phyloP scores from a whole-genome alignment of 2,329 filamentous ascomycete species.

The Rutstroemia sp. region DNA sequence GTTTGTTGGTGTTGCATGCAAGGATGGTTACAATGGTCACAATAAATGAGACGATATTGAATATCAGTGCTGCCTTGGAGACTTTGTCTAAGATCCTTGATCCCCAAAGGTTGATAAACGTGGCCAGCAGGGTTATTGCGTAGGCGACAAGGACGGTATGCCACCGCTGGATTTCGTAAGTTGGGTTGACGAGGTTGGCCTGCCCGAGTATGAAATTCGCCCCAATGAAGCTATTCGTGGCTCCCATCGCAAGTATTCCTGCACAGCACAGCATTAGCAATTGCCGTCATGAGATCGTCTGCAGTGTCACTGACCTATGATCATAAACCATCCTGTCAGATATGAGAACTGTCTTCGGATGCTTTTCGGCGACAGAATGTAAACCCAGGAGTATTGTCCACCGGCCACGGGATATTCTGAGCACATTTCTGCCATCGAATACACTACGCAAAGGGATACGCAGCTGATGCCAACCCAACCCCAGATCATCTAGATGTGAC shows the following conservation, averaged over 20 bases:
- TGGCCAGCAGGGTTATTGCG: constrained; percentile 37
- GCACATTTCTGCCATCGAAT: constrained; percentile 53
- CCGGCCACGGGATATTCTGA: constrained; percentile 48
- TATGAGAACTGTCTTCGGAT: constrained; percentile 37
- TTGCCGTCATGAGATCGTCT: constrained; percentile 2
- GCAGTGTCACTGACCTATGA: constrained; percentile 31
- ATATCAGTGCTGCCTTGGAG: constrained; percentile 41
- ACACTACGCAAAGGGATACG: constrained; percentile 44
- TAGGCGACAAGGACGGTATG: constrained; percentile 48
- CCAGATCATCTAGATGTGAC: constrained; percentile 41
- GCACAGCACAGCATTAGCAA: neutral
- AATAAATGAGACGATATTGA: constrained; percentile 46
- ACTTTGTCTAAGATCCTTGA: constrained; percentile 44
- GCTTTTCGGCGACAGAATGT: constrained; percentile 43
- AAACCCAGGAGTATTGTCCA: constrained; percentile 52
- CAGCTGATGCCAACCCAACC: constrained; percentile 46
- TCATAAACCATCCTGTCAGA: constrained; percentile 42
- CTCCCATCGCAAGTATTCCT: constrained; percentile 41
- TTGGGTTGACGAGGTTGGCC: constrained; percentile 43
- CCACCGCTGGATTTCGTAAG: constrained; percentile 47
- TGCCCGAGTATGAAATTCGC: constrained; percentile 49
- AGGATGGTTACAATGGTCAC: constrained; percentile 45
- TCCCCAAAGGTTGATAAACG: constrained; percentile 42
- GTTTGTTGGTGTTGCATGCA: constrained; percentile 45
- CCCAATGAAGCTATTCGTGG: constrained; percentile 45